phyloP scores from a whole-genome alignment of 768 basidiomycete genomes.

The Boletus reticulatus region DNA sequence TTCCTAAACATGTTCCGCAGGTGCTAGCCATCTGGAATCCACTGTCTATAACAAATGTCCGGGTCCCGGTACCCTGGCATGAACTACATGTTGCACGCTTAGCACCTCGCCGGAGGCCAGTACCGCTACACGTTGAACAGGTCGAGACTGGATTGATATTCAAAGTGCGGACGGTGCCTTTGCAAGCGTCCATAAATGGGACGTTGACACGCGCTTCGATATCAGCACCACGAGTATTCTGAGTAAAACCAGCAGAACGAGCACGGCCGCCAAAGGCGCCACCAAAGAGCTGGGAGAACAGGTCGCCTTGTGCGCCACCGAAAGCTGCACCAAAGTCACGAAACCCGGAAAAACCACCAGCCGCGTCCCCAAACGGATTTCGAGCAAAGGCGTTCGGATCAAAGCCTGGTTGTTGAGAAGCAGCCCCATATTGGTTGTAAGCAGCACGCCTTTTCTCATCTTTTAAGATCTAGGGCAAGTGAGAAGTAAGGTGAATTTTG shows the following conservation, averaged over 20 bases:
- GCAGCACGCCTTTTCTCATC: constrained; percentile 91
- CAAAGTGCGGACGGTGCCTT: constrained; percentile 75
- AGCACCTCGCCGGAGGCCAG: constrained; percentile 83
- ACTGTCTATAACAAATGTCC: constrained; percentile 85
- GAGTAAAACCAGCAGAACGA: constrained; percentile 42
- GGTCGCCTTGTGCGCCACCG: constrained; percentile 53
- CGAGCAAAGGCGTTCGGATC: constrained; percentile 82
- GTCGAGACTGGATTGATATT: constrained; percentile 78
- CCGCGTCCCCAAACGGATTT: constrained; percentile 45
- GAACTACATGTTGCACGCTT: constrained; percentile 75
- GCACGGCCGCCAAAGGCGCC: constrained; percentile 51
- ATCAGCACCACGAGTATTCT: constrained; percentile 65
- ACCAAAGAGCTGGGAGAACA: constrained; percentile 88
- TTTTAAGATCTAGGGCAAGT: constrained; percentile 69
- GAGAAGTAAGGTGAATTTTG: constrained; percentile 17
- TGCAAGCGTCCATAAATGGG: constrained; percentile 93
- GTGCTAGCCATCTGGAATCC: constrained; percentile 98
- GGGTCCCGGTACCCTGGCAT: constrained; percentile 85
- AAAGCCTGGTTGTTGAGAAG: constrained; percentile 92
- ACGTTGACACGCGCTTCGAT: constrained; percentile 75
- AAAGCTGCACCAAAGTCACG: constrained; percentile 65
- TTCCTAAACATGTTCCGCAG: constrained; percentile 78
- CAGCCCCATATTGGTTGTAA: constrained; percentile 90
- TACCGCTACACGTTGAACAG: constrained; percentile 81
- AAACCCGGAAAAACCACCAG: constrained; percentile 70